A percentile compares a stretch with the other conserved stretches of the same genome.
Evolutionary conservation across 2,329 filamentous ascomycete species (phyloP).

Genomic region (Camillea tinctor): DNA sequence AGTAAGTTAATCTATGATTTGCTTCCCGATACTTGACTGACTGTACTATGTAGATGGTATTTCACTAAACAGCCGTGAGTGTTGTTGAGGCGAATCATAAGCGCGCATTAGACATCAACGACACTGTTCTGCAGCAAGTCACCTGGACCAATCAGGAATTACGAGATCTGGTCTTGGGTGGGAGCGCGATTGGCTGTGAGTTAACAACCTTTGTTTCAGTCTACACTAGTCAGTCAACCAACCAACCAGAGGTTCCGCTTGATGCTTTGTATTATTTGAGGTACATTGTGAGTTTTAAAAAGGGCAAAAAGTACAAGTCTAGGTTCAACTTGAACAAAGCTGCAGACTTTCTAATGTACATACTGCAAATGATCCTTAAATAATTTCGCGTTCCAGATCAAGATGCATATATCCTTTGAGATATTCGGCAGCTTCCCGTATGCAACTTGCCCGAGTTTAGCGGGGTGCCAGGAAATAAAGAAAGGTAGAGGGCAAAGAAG

Average conservation of each 20-base stretch:
- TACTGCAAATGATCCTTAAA: not conserved
- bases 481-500: no score
- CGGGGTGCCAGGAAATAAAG: not conserved
- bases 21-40: not conserved
- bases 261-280: not conserved
- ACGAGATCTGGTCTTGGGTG: constrained; percentile 18
- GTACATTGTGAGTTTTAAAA: no score
- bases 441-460: not conserved
- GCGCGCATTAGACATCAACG: not conserved
- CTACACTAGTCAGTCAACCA: constrained; percentile 14
- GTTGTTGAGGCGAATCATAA: not conserved
- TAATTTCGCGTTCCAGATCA: not conserved
- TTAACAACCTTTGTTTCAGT: constrained; percentile 29
- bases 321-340: not conserved
- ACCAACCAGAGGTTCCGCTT: constrained; percentile 9
- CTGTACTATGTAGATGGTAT: constrained; percentile 3
- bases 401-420: not conserved
- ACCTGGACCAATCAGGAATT: constrained; percentile 23
- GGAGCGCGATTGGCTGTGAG: constrained; percentile 28
- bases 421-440: not conserved
- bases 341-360: not conserved
- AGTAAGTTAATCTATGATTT: not conserved
- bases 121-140: constrained; percentile 6
- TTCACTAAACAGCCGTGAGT: not conserved
- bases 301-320: not conserved